Base-by-base conservation (phyloP, 331 rosid species). In the Rhamnella rubrinervis region DNA sequence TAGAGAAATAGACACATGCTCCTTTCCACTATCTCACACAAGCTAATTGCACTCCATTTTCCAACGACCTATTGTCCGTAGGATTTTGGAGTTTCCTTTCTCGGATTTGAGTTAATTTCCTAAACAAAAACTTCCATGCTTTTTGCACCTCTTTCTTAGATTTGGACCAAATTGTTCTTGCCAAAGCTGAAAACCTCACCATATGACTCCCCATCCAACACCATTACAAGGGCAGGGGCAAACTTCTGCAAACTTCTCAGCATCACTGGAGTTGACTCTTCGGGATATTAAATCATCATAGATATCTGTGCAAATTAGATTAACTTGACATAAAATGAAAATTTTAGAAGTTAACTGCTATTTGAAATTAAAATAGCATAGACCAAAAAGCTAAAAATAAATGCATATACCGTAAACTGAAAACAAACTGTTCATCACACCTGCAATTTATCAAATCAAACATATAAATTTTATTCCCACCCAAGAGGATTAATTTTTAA, bases 341-440 rank as follows among this genome's bases (percentile, higher is more conserved):
- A 16, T 65, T 71, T 40, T 39, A 14, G 11, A 52, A 9, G 59
- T 55, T 49, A 55, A 26, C 6, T 5, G 17, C 8, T n/a, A 21
- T 19, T 53, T 53, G 58, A 8, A 18, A 53, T 6, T 18, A 53
- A 53, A 18, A 6, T 53, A 47, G 75, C 49, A 71, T 68, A 38
- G 17, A 17, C 61, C 2, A 61, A 18, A 38, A 60, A 55, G 47
- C 28, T 31, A 51, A 14, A 63, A 74, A 65, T 50, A 67, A 28
- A 44, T 16, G 65, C 71, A 72, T n/a, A 62, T 88, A 93, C 98
- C 97, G 26, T 93, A 93, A 65, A 93, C 98, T 20, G 98, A 93
- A 79, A 93, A 93, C 86, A 93, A 84, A 75, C 98, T 88, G 88
- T 93, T 93, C 98, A 93, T 93, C 77, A 93, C 98, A 76, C 98